Percentiles rank a stretch among this genome's conserved stretches.
Conservation (phyloP, 805 yeast species). For the Candida peoriensis region DNA sequence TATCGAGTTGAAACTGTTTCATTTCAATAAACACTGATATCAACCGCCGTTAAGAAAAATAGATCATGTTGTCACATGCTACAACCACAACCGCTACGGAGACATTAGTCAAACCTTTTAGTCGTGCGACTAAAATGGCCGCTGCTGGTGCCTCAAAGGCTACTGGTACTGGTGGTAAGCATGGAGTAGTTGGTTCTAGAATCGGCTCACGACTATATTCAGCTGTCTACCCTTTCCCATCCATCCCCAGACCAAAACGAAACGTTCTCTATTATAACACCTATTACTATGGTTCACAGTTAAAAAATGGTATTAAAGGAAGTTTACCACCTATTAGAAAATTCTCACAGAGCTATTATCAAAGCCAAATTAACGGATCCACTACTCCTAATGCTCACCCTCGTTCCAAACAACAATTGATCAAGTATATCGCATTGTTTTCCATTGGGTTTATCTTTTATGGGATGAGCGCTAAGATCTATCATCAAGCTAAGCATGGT, state of each 20-base stretch:
- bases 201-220: constrained; percentile 17
- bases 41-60: no score
- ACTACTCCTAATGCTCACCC: constrained; percentile 9
- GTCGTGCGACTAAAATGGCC: constrained; percentile 4
- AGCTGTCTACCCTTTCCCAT: constrained; percentile 39
- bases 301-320: constrained; percentile 25
- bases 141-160: constrained; percentile 5
- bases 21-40: no score
- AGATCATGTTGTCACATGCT: constrained; percentile 20
- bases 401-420: constrained; percentile 19
- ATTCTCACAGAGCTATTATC: constrained; percentile 19
- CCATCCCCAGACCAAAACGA: constrained; percentile 53
- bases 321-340: constrained; percentile 25
- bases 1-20: no score
- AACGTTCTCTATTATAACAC: constrained; percentile 45
- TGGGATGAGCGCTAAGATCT: constrained; percentile 25
- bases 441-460: constrained; percentile 25
- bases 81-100: constrained; percentile 5
- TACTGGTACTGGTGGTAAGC: not conserved
- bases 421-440: constrained; percentile 24
- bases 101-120: constrained; percentile 5
- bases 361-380: constrained; percentile 19
- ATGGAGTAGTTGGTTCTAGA: not conserved
- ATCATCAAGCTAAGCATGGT: constrained; percentile 19
- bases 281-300: constrained; percentile 31